Percentiles rank a stretch among this genome's conserved stretches.
phyloP scores from a whole-genome alignment of 768 basidiomycete genomes.

The Russula sp. region DNA sequence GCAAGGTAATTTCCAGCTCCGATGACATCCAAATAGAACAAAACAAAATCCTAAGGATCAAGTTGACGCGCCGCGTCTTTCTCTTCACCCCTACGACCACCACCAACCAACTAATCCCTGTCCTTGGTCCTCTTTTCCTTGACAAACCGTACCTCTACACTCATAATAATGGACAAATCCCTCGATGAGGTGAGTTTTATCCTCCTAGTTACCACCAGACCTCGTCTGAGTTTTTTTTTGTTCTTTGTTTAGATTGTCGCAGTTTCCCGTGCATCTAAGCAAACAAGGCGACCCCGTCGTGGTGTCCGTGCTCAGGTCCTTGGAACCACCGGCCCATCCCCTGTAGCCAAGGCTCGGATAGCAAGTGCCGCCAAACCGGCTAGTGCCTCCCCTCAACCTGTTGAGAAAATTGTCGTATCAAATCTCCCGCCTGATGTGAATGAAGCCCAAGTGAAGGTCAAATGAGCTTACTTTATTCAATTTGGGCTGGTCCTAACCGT shows the following conservation, averaged over 20 bases:
- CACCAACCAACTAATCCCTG: slow-evolving; percentile 16
- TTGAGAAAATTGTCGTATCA: slow-evolving; percentile 94
- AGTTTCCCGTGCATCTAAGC: slow-evolving; percentile 47
- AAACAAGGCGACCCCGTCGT: slow-evolving; percentile 41
- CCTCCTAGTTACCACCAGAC: slow-evolving; percentile 32
- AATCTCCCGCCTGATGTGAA: slow-evolving; percentile 93
- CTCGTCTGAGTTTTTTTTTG: slow-evolving; percentile 32
- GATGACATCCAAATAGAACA: slow-evolving; percentile 22
- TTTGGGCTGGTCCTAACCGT: not conserved
- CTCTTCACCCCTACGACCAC: not conserved
- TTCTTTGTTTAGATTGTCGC: slow-evolving; percentile 57
- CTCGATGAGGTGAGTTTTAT: slow-evolving; percentile 67
- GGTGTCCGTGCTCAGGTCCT: slow-evolving; percentile 57
- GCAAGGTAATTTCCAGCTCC: slow-evolving; percentile 29
- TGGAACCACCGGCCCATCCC: slow-evolving; percentile 49
- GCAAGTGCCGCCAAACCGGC: slow-evolving; percentile 41
- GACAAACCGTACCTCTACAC: not conserved
- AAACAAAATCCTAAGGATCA: not conserved
- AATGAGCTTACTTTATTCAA: slow-evolving; percentile 31
- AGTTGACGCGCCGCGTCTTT: slow-evolving; percentile 10
- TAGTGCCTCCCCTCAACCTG: slow-evolving; percentile 41
- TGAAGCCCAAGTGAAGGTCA: slow-evolving; percentile 88
- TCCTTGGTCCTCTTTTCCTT: not conserved
- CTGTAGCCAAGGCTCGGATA: slow-evolving; percentile 52
- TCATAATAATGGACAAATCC: slow-evolving; percentile 67